A percentile compares a stretch with the other conserved stretches of the same genome.
Evolutionary conservation across 805 yeast genomes (phyloP).

Genomic region (Yarrowia sp.): DNA sequence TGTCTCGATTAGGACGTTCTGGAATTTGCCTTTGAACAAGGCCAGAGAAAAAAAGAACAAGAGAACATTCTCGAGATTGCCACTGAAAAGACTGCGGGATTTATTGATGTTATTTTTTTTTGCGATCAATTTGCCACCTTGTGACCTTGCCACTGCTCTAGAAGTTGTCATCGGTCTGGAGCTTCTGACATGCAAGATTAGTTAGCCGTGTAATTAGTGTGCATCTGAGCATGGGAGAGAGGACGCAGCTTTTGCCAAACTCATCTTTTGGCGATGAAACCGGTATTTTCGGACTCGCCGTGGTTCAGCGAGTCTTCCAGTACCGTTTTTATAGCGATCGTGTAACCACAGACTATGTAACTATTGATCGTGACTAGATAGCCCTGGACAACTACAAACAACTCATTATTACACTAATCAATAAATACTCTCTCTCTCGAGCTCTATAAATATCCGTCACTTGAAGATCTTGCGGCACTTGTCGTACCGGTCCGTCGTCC

Average conservation of each 20-base stretch:
- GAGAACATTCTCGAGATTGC: not conserved
- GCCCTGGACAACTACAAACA: not conserved
- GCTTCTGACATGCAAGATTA: not conserved
- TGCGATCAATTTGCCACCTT: too few species aligned
- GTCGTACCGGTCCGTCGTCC: conserved; percentile 31
- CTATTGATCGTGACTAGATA: too few species aligned
- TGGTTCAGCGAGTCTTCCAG: too few species aligned
- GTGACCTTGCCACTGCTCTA: not conserved
- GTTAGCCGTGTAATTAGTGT: too few species aligned
- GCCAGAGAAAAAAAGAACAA: not conserved
- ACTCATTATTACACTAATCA: too few species aligned
- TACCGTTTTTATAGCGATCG: too few species aligned
- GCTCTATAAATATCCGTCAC: conserved; percentile 12
- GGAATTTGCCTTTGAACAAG: not conserved
- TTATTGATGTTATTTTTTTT: too few species aligned
- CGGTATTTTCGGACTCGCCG: too few species aligned
- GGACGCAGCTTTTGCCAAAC: too few species aligned
- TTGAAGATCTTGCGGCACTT: conserved; percentile 9
- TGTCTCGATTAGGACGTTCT: not conserved
- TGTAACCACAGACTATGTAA: too few species aligned
- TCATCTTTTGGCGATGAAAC: too few species aligned
- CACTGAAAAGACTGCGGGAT: not conserved
- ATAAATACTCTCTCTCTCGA: conserved; percentile 8
- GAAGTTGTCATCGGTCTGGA: not conserved
- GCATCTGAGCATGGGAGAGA: too few species aligned